Percentiles rank a stretch among this genome's conserved stretches.
phyloP scores from a whole-genome alignment of 2,329 filamentous ascomycete species.

The Neopestalotiopsis clavispora region DNA sequence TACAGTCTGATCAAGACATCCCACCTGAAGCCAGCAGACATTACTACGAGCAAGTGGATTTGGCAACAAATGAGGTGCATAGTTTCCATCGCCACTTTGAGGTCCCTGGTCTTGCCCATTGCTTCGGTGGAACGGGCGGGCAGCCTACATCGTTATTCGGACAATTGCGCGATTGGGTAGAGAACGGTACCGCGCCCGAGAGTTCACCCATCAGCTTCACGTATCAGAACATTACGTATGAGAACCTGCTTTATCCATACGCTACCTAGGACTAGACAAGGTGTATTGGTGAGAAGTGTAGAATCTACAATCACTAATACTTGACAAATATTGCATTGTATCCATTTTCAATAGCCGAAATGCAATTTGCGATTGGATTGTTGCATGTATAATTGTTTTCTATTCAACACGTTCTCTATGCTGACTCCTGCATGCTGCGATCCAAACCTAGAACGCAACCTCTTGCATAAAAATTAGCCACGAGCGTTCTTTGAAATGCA shows the following conservation, averaged over 20 bases:
- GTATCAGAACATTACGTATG: background rate
- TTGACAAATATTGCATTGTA: too few relatives aligned
- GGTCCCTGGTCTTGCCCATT: constrained; percentile 4
- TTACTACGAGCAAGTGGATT: background rate
- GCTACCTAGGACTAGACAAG: too few relatives aligned
- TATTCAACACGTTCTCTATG: too few relatives aligned
- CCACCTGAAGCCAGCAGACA: background rate
- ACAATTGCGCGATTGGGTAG: background rate
- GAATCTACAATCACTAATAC: too few relatives aligned
- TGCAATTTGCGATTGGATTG: too few relatives aligned
- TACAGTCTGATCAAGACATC: background rate
- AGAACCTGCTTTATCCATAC: background rate
- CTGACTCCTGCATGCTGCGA: too few relatives aligned
- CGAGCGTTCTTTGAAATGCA: too few relatives aligned
- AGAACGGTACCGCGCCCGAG: constrained; percentile 9
- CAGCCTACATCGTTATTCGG: background rate
- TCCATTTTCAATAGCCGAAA: too few relatives aligned
- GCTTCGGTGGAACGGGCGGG: constrained; percentile 2
- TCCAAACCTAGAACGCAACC: too few relatives aligned
- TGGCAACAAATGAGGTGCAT: background rate
- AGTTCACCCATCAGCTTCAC: background rate
- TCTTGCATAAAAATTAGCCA: too few relatives aligned
- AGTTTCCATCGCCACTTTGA: constrained; percentile 4
- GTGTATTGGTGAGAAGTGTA: too few relatives aligned
- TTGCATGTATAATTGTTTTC: too few relatives aligned